phyloP scores from a whole-genome alignment of 108 stramenopile species.

The Nitzschia palea region DNA sequence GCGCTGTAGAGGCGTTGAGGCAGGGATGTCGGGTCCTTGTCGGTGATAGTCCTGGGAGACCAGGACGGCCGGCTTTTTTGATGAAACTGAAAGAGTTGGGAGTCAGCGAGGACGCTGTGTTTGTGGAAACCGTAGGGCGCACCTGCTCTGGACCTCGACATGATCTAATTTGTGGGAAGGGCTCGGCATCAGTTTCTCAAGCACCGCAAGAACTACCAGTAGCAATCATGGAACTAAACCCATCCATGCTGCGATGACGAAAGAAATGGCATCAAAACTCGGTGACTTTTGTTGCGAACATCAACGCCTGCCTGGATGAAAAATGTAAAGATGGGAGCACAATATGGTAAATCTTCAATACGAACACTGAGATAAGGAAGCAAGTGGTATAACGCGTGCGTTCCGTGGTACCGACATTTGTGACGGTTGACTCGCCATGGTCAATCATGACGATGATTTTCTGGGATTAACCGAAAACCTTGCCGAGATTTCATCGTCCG shows the following conservation, averaged over 20 bases:
- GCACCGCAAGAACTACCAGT: slow-evolving; percentile 40
- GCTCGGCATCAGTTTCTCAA: slow-evolving; percentile 42
- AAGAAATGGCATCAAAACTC: too few species aligned
- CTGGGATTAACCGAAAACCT: too few species aligned
- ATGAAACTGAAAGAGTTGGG: slow-evolving; percentile 41
- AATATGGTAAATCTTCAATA: too few species aligned
- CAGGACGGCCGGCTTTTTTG: slow-evolving; percentile 64
- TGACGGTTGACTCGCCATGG: too few species aligned
- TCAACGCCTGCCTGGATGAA: too few species aligned
- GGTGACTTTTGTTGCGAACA: too few species aligned
- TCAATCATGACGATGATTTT: too few species aligned
- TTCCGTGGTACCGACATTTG: too few species aligned
- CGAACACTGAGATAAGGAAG: too few species aligned
- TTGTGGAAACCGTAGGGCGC: slow-evolving; percentile 41
- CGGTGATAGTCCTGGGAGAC: slow-evolving; percentile 52
- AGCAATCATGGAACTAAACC: slow-evolving; percentile 47
- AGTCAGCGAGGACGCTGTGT: slow-evolving; percentile 26
- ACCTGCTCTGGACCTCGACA: slow-evolving; percentile 56
- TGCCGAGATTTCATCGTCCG: too few species aligned
- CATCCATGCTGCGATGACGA: background rate
- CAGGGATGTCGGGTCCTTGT: slow-evolving; percentile 51
- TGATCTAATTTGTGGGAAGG: slow-evolving; percentile 58
- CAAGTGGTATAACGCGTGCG: too few species aligned
- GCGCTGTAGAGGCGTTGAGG: slow-evolving; percentile 50
- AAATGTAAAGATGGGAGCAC: too few species aligned